phyloP scores from a whole-genome alignment of 805 yeast genomes.

The Hanseniaspora hatyaiensis region DNA sequence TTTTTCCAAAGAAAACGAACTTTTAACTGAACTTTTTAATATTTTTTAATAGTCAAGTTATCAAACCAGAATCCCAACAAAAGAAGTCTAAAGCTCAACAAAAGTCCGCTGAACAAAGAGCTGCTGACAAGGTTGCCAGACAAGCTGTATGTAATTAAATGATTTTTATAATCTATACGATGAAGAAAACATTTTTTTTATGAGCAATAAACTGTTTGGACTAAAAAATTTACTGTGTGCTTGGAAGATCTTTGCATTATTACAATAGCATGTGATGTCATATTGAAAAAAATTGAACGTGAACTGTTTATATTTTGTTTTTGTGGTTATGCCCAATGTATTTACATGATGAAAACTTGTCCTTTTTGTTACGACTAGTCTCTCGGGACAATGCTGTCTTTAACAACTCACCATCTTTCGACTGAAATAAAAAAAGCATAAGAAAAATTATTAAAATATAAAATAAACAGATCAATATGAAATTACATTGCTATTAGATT shows the following conservation, averaged over 20 bases:
- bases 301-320: too few relatives aligned
- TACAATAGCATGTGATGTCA: too few relatives aligned
- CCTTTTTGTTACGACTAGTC: conserved; percentile 49
- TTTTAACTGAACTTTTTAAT: too few relatives aligned
- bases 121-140: conserved; percentile 69
- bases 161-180: too few relatives aligned
- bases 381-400: conserved; percentile 51
- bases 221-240: too few relatives aligned
- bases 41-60: conserved; percentile 30
- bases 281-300: too few relatives aligned
- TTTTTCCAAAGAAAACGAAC: neutral
- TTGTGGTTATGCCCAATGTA: too few relatives aligned
- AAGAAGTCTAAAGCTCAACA: conserved; percentile 72
- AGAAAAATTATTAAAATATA: neutral
- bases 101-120: conserved; percentile 63
- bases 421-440: conserved; percentile 35
- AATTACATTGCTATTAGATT: conserved; percentile 17
- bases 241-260: too few relatives aligned
- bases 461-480: neutral
- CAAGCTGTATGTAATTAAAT: conserved; percentile 74
- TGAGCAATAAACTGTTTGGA: too few relatives aligned
- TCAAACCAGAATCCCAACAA: conserved; percentile 72
- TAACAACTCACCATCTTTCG: conserved; percentile 67
- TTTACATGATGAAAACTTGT: conserved; percentile 40
- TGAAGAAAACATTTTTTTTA: neutral